Evolutionary conservation across 441 rosid species (phyloP), one percentile per base, ranked within the genome.

Genomic region (Brassica balearica): DNA sequence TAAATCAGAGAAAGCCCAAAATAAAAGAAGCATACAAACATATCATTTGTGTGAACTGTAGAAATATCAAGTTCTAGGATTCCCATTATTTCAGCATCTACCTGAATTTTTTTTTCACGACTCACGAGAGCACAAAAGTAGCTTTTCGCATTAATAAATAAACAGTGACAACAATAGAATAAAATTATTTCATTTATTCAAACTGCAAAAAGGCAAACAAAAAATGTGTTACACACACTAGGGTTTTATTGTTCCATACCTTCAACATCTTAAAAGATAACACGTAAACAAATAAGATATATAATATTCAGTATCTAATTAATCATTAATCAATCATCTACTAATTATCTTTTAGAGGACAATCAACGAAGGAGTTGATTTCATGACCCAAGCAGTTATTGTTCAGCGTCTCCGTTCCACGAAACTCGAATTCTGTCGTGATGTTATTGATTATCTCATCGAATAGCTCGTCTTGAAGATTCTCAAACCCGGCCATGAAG

Each of bases 71-170:
- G 77, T 71, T 71, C 34, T 71, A 65, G 72, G 76, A 77, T 77
- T 72, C 81, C 67, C 75, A 64, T 77, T 29, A 14, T 58, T 65
- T 77, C 81, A 53, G 59, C 80, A 23, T 77, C 63, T 61, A 72
- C 73, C 56, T 38, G 60, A 71, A 14, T 38, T 71, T 10, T 70
- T 46, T 77, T 53, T 38, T 71, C 65, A 71, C 19, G 67, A 29
- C 25, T 77, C 27, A 65, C 53, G 68, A 72, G 63, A 41, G 2
- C 17, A 55, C 25, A 60, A 72, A 34, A 36, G 73, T 23, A 60
- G 55, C n/a, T 22, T 68, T 72, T 19, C 7, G 25, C 77, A 58
- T 72, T 27, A 46, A 65, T 9, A 65, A 71, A 71, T 77, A 17
- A 65, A 10, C 48, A 65, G 41, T 43, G 62, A 58, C 56, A 12